A percentile compares a stretch with the other conserved stretches of the same genome.
These are phyloP conservation scores for Asterionellopsis glacialis DNA, from an alignment of 108 stramenopile genomes.

Conservation along the genomic window DNA sequence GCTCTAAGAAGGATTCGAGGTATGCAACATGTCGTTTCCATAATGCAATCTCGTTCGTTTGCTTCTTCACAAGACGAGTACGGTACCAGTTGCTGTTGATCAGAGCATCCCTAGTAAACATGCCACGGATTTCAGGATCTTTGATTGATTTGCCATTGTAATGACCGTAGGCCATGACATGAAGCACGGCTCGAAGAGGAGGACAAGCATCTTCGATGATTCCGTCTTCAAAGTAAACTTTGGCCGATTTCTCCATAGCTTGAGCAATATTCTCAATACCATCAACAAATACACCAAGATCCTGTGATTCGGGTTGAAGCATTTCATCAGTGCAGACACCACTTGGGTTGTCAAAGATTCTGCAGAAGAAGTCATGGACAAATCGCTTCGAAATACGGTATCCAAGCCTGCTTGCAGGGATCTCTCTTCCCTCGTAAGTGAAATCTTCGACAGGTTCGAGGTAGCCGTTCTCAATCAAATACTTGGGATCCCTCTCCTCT, in stretches of 20 bases:
- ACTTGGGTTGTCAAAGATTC: conserved; percentile 53
- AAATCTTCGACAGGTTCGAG: conserved; percentile 48
- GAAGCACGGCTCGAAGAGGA: conserved; percentile 45
- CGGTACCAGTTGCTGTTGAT: conserved; percentile 59
- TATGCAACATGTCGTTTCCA: conserved; percentile 41
- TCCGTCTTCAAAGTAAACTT: conserved; percentile 51
- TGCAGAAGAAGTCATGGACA: conserved; percentile 46
- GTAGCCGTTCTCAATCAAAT: conserved; percentile 40
- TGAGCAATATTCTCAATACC: conserved; percentile 53
- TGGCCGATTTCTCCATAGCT: conserved; percentile 40
- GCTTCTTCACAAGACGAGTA: conserved; percentile 43
- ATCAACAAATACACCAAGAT: conserved; percentile 43
- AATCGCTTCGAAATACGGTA: conserved; percentile 48
- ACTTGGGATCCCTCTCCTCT: conserved; percentile 33
- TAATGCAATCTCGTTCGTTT: conserved; percentile 32
- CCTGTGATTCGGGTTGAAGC: conserved; percentile 50
- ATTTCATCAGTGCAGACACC: conserved; percentile 52
- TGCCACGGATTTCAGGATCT: conserved; percentile 52
- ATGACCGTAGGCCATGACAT: conserved; percentile 60
- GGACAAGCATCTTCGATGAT: conserved; percentile 56
- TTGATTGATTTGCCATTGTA: conserved; percentile 47
- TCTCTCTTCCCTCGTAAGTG: conserved; percentile 34
- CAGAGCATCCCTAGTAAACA: conserved; percentile 46
- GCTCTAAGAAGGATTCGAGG: conserved; percentile 40
- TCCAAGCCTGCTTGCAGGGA: conserved; percentile 45